A percentile compares a stretch with the other conserved stretches of the same genome.
Conservation (phyloP, 371 early-diverging fungal genomes). For the Apophysomyces ossiformis region DNA sequence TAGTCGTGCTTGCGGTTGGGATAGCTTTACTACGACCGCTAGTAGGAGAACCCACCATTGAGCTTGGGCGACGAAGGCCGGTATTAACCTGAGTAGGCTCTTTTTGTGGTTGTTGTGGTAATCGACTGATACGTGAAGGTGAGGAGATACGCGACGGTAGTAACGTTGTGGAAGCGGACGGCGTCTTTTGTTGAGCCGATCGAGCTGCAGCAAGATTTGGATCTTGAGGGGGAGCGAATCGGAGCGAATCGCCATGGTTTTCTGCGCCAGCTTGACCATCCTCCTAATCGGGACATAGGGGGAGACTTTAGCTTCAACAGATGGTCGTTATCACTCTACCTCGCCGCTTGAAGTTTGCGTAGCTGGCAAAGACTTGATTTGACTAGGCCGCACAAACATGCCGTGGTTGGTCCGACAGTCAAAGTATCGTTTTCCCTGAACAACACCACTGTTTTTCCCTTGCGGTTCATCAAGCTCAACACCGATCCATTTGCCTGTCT, state of each 20-base stretch:
- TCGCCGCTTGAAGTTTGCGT: background rate
- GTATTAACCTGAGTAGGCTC: conserved; percentile 20
- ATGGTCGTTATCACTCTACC: background rate
- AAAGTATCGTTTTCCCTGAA: conserved; percentile 78
- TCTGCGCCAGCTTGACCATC: background rate
- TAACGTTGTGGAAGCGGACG: conserved; percentile 34
- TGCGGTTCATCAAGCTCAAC: conserved; percentile 64
- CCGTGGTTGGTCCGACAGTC: conserved; percentile 69
- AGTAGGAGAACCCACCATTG: conserved; percentile 19
- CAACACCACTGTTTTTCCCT: conserved; percentile 79
- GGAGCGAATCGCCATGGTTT: conserved; percentile 4
- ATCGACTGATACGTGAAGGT: conserved; percentile 26
- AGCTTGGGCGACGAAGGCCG: conserved; percentile 21
- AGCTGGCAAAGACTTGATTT: background rate
- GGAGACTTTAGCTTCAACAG: background rate
- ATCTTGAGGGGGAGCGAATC: conserved; percentile 36
- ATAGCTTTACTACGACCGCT: conserved; percentile 16
- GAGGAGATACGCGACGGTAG: conserved; percentile 36
- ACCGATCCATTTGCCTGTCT: conserved; percentile 76
- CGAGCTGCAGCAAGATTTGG: conserved; percentile 30
- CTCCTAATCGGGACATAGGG: conserved; percentile 8
- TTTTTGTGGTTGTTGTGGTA: conserved; percentile 21
- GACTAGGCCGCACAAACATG: conserved; percentile 71
- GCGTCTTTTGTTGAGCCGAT: conserved; percentile 30
- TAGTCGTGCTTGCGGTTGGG: conserved; percentile 22